Conservation (phyloP, 1,284 basidiomycete species). For the Phellopilus nigrolimitatus region DNA sequence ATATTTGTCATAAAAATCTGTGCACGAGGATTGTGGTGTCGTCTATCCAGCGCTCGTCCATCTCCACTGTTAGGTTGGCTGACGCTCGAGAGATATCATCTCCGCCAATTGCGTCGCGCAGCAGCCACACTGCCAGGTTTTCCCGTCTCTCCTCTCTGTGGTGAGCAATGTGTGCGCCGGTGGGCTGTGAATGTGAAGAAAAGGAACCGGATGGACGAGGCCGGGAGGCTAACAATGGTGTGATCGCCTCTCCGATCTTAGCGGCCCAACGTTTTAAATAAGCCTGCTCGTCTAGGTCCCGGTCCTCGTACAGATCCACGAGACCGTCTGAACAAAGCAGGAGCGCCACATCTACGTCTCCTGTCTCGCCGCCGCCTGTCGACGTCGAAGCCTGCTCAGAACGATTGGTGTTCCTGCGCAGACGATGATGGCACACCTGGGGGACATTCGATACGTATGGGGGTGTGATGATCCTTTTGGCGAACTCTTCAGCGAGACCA, state of each 20-base stretch:
- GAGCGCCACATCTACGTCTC: slow-evolving; percentile 29
- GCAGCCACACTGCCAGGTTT: slow-evolving; percentile 48
- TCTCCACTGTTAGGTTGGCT: slow-evolving; percentile 58
- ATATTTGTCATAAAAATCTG: slow-evolving; percentile 30
- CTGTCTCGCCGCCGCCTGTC: slow-evolving; percentile 6
- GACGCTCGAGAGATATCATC: slow-evolving; percentile 45
- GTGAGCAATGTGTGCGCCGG: not conserved
- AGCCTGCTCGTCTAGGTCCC: slow-evolving; percentile 27
- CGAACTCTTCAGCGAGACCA: slow-evolving; percentile 35
- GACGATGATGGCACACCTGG: slow-evolving; percentile 41
- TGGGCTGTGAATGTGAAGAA: not conserved
- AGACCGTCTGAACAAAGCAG: slow-evolving; percentile 58
- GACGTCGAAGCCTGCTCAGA: not conserved
- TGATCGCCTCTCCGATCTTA: slow-evolving; percentile 16
- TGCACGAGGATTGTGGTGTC: slow-evolving; percentile 59
- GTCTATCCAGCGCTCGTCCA: slow-evolving; percentile 62
- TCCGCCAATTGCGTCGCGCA: slow-evolving; percentile 57
- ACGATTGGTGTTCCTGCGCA: slow-evolving; percentile 7
- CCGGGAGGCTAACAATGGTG: not conserved
- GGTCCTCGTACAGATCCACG: slow-evolving; percentile 44
- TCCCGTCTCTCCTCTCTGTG: slow-evolving; percentile 16
- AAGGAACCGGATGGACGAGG: slow-evolving; percentile 18
- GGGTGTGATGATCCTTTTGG: slow-evolving; percentile 47
- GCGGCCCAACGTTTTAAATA: slow-evolving; percentile 19
- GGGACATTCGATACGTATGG: slow-evolving; percentile 54